Evolutionary conservation across 148 eudicot species (phyloP).

Genomic region (Limonium bicolor): DNA sequence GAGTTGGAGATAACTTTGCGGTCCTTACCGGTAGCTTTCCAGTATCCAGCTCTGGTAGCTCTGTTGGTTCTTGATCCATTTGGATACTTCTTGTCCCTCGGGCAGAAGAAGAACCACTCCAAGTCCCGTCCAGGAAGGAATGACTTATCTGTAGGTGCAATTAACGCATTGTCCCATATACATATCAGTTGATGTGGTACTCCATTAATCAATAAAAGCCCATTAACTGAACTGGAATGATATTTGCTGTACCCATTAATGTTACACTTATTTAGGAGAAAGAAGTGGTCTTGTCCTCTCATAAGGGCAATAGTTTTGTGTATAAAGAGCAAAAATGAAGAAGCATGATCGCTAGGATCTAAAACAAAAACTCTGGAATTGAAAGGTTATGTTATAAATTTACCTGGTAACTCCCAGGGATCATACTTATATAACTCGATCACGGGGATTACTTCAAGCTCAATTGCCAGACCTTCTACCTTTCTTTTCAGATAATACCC

Average conservation of each 20-base stretch:
- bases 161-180: no score
- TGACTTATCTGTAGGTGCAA: slow-evolving; percentile 47
- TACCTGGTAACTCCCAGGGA: slow-evolving; percentile 96
- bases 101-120: slow-evolving; percentile 95
- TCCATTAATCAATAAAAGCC: no score
- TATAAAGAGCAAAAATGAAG: not conserved
- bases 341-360: no score
- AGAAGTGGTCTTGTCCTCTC: no score
- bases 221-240: no score
- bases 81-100: slow-evolving; percentile 72
- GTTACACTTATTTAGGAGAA: no score
- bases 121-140: slow-evolving; percentile 70
- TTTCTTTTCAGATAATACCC: slow-evolving; percentile 69
- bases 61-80: slow-evolving; percentile 75
- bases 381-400: no score
- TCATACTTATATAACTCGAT: slow-evolving; percentile 66
- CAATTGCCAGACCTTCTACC: slow-evolving; percentile 49
- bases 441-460: slow-evolving; percentile 74
- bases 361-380: no score
- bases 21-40: slow-evolving; percentile 97
- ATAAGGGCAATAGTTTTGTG: not conserved
- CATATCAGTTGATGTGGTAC: no score
- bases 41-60: slow-evolving; percentile 81
- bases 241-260: no score
- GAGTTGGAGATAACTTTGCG: slow-evolving; percentile 52